A percentile compares a stretch with the other conserved stretches of the same genome.
phyloP scores from a whole-genome alignment of 352 stramenopile genomes.

The Thalassiosira exigua region DNA sequence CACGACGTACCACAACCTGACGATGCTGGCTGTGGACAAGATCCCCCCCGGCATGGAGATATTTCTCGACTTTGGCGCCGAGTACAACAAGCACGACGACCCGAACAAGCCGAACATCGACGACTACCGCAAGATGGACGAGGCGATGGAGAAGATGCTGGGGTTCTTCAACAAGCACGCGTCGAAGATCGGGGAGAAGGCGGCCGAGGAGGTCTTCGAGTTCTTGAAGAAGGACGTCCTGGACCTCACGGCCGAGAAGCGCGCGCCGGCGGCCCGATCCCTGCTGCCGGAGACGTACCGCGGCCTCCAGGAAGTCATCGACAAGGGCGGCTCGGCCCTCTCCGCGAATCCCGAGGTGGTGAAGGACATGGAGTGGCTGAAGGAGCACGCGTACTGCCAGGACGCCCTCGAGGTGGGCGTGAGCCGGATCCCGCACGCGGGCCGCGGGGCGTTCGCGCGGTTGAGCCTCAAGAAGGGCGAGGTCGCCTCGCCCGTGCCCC shows the following conservation, averaged over 20 bases:
- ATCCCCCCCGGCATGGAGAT: slow-evolving; percentile 77
- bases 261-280: slow-evolving; percentile 60
- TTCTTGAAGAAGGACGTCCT: slow-evolving; percentile 77
- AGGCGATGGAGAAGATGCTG: slow-evolving; percentile 72
- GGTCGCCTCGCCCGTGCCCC: slow-evolving; percentile 54
- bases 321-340: slow-evolving; percentile 50
- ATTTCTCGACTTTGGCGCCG: slow-evolving; percentile 74
- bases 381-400: slow-evolving; percentile 55
- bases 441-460: slow-evolving; percentile 58
- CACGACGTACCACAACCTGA: slow-evolving; percentile 74
- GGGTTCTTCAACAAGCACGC: slow-evolving; percentile 80
- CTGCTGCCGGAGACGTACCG: slow-evolving; percentile 66
- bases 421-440: slow-evolving; percentile 59
- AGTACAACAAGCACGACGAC: slow-evolving; percentile 61
- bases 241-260: slow-evolving; percentile 71
- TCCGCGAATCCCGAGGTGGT: slow-evolving; percentile 49
- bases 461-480: slow-evolving; percentile 51
- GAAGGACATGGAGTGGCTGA: slow-evolving; percentile 56
- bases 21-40: slow-evolving; percentile 63
- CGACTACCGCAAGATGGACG: slow-evolving; percentile 76
- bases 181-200: slow-evolving; percentile 56
- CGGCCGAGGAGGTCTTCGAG: slow-evolving; percentile 58
- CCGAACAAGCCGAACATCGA: slow-evolving; percentile 66
- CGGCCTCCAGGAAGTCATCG: slow-evolving; percentile 53
- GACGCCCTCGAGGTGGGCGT: slow-evolving; percentile 51